Percentiles rank a stretch among this genome's conserved stretches.
These are phyloP conservation scores for Mucor velutinosus DNA, from an alignment of 371 early-diverging fungal species.

Conservation along the genomic window DNA sequence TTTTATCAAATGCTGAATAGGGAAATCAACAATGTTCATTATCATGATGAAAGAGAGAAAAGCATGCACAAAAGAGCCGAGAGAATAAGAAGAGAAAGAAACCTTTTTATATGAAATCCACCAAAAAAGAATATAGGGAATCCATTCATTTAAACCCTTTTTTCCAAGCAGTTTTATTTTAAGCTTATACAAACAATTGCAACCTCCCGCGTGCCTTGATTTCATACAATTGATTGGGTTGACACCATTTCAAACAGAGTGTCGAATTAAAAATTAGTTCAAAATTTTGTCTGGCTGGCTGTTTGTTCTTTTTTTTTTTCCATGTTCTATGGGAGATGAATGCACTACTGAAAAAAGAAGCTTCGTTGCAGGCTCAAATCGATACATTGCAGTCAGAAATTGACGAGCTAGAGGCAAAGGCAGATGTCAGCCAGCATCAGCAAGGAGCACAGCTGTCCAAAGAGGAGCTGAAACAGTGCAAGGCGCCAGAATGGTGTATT, in stretches of 20 bases:
- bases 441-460: background rate
- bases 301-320: constrained; percentile 12
- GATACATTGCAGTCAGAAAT: constrained; percentile 62
- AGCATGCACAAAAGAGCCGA: background rate
- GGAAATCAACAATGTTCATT: constrained; percentile 46
- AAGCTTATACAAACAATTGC: constrained; percentile 1
- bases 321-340: constrained; percentile 4
- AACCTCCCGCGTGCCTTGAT: constrained; percentile 4
- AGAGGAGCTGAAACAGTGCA: constrained; percentile 79
- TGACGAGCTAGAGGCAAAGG: constrained; percentile 52
- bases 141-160: constrained; percentile 14
- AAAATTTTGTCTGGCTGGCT: background rate
- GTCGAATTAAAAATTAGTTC: background rate
- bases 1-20: constrained; percentile 38
- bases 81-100: background rate
- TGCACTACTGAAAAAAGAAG: constrained; percentile 53
- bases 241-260: background rate
- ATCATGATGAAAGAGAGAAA: background rate
- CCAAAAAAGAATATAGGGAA: background rate
- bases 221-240: constrained; percentile 3
- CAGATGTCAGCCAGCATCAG: constrained; percentile 11
- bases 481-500: constrained; percentile 93
- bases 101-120: background rate
- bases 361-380: constrained; percentile 57
- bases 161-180: background rate